These are phyloP conservation scores for Mediolabrus comicus DNA, from an alignment of 108 stramenopile species.

Conservation along the genomic window DNA sequence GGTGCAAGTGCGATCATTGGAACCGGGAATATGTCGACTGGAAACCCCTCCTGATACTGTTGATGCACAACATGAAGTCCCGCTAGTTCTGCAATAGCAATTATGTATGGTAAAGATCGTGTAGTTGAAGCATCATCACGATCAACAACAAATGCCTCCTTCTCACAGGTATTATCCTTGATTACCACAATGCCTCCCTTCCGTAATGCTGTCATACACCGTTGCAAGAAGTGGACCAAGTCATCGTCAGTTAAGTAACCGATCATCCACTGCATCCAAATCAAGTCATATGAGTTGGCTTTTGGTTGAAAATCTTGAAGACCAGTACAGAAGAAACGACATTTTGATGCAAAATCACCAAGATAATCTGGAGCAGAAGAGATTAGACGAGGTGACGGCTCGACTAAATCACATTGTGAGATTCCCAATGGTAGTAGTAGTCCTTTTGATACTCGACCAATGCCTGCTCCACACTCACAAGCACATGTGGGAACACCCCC, in stretches of 20 bases:
- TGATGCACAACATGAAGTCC: slow-evolving; percentile 65
- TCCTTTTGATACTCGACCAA: slow-evolving; percentile 90
- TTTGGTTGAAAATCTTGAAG: slow-evolving; percentile 87
- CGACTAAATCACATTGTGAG: slow-evolving; percentile 78
- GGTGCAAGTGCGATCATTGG: slow-evolving; percentile 75
- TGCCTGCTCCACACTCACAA: slow-evolving; percentile 84
- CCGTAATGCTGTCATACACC: slow-evolving; percentile 59
- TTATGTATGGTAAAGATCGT: slow-evolving; percentile 73
- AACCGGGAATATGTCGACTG: slow-evolving; percentile 87
- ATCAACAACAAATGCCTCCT: slow-evolving; percentile 83
- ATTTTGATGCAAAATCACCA: slow-evolving; percentile 50
- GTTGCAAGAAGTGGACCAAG: slow-evolving; percentile 70
- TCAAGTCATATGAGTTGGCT: slow-evolving; percentile 64
- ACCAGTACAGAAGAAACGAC: slow-evolving; percentile 78
- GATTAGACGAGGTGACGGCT: slow-evolving; percentile 87
- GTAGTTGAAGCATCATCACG: slow-evolving; percentile 83
- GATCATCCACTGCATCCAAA: slow-evolving; percentile 95
- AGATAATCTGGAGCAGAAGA: slow-evolving; percentile 84
- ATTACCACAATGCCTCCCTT: slow-evolving; percentile 75
- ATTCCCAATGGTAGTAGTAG: slow-evolving; percentile 75
- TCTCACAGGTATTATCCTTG: slow-evolving; percentile 88
- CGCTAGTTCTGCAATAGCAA: slow-evolving; percentile 68
- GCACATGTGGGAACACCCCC: slow-evolving; percentile 24
- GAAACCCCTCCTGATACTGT: slow-evolving; percentile 75
- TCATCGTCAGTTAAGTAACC: slow-evolving; percentile 91